Conservation (phyloP, 2,329 filamentous ascomycete species). For the Pseudogymnoascus sp. region DNA sequence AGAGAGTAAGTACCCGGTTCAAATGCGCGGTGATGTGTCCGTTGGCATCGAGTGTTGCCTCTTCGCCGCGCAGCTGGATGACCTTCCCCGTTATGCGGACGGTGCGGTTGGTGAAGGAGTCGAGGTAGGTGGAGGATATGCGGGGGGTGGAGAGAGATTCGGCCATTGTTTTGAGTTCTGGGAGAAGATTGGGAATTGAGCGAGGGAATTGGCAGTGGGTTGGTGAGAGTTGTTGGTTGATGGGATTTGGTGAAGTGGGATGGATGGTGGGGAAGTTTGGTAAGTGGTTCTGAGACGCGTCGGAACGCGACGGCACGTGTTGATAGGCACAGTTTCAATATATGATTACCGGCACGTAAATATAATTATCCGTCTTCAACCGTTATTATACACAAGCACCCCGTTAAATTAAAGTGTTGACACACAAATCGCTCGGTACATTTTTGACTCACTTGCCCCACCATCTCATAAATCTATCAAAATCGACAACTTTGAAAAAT, state of each 20-base stretch:
- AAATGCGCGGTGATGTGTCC: conserved; percentile 69
- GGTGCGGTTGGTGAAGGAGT: conserved; percentile 64
- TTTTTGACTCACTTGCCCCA: conserved; percentile 8
- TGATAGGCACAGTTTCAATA: background rate
- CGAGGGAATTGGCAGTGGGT: background rate
- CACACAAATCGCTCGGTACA: conserved; percentile 3
- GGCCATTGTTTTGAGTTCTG: conserved; percentile 48
- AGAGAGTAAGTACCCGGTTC: conserved; percentile 50
- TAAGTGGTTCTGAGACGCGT: background rate
- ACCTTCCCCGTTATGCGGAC: conserved; percentile 86
- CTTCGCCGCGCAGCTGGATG: conserved; percentile 70
- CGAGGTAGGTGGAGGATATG: conserved; percentile 72
- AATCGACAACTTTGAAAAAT: conserved; percentile 6
- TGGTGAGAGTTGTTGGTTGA: conserved; percentile 10
- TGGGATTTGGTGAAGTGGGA: background rate
- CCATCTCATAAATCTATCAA: conserved; percentile 8
- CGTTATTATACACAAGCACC: background rate
- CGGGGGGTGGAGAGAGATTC: conserved; percentile 68
- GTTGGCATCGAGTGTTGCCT: conserved; percentile 71
- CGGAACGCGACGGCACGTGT: conserved; percentile 2
- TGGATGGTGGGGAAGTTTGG: conserved; percentile 9
- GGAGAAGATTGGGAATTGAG: background rate
- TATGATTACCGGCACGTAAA: background rate
- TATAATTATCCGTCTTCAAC: background rate
- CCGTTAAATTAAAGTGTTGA: background rate